A percentile compares a stretch with the other conserved stretches of the same genome.
These are phyloP conservation scores for Aspergillus sergii DNA, from an alignment of 2,329 filamentous ascomycete genomes.

Conservation along the genomic window DNA sequence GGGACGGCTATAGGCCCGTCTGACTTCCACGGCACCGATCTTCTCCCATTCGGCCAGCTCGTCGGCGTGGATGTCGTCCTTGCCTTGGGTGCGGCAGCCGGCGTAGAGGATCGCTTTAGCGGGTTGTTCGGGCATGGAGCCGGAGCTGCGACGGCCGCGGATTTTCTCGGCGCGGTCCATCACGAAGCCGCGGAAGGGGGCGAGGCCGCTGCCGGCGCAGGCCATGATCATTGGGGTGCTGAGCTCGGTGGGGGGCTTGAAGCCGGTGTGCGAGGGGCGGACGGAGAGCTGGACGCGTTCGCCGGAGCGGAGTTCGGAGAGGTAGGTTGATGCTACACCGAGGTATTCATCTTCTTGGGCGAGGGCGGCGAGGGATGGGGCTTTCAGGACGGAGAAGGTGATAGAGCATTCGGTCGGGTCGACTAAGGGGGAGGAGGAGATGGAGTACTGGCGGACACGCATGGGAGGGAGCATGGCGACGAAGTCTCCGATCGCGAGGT, in stretches of 20 bases:
- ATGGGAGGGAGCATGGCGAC: slow-evolving; percentile 74
- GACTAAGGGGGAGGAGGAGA: slow-evolving; percentile 71
- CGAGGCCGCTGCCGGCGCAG: slow-evolving; percentile 55
- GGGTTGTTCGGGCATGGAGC: slow-evolving; percentile 23
- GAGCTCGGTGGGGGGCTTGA: slow-evolving; percentile 39
- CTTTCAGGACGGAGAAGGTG: slow-evolving; percentile 68
- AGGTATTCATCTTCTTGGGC: slow-evolving; percentile 49
- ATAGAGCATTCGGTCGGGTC: slow-evolving; percentile 62
- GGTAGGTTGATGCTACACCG: slow-evolving; percentile 65
- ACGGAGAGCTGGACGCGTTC: slow-evolving; percentile 39
- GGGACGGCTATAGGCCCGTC: slow-evolving; percentile 61
- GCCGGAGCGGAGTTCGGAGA: slow-evolving; percentile 47
- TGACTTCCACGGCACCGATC: slow-evolving; percentile 62
- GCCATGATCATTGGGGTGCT: slow-evolving; percentile 44
- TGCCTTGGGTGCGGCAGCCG: slow-evolving; percentile 38
- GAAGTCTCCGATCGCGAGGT: slow-evolving; percentile 67
- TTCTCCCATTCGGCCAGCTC: slow-evolving; percentile 59
- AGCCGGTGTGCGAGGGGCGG: slow-evolving; percentile 38
- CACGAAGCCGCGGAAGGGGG: slow-evolving; percentile 65
- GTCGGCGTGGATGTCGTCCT: slow-evolving; percentile 38
- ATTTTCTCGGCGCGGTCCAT: slow-evolving; percentile 59
- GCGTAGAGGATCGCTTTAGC: slow-evolving; percentile 40
- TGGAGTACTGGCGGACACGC: slow-evolving; percentile 75
- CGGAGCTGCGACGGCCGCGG: slow-evolving; percentile 26
- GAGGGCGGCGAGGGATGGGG: slow-evolving; percentile 47